These are phyloP conservation scores for Fusarium setosum DNA, from an alignment of 2,329 filamentous ascomycete genomes.

Conservation along the genomic window DNA sequence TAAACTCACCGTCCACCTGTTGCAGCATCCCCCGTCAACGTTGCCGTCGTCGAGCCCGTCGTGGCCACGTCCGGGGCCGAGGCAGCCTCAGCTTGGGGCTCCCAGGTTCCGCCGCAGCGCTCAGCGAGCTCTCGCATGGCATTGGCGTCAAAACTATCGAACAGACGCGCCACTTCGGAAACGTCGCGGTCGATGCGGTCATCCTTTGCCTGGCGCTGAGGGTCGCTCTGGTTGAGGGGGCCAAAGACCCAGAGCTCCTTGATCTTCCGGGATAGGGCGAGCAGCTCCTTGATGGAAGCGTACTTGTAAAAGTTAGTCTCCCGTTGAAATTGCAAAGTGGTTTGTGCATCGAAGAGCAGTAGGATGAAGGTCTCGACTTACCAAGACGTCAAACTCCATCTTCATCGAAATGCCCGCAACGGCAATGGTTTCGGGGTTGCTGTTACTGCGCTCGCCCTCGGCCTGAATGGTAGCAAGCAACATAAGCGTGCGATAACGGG, in stretches of 20 bases:
- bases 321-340: not conserved
- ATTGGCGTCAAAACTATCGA: conserved; percentile 49
- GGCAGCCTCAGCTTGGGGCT: conserved; percentile 35
- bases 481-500: conserved; percentile 56
- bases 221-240: conserved; percentile 53
- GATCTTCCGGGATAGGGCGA: conserved; percentile 56
- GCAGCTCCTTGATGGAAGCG: conserved; percentile 57
- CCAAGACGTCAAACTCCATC: conserved; percentile 58
- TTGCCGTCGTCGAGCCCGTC: not conserved
- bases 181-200: conserved; percentile 52
- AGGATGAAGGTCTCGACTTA: conserved; percentile 29
- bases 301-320: conserved; percentile 43
- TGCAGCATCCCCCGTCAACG: not conserved
- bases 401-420: conserved; percentile 57
- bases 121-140: conserved; percentile 50
- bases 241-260: conserved; percentile 60
- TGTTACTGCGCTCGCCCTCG: conserved; percentile 51
- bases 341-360: not conserved
- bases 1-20: not conserved
- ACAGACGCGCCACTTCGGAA: conserved; percentile 47
- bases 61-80: not conserved
- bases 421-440: conserved; percentile 55
- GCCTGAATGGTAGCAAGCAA: conserved; percentile 57
- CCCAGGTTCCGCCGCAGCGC: conserved; percentile 52
- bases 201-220: conserved; percentile 49